phyloP scores from a whole-genome alignment of 179 eudicot species.

The Silene noctiflora region DNA sequence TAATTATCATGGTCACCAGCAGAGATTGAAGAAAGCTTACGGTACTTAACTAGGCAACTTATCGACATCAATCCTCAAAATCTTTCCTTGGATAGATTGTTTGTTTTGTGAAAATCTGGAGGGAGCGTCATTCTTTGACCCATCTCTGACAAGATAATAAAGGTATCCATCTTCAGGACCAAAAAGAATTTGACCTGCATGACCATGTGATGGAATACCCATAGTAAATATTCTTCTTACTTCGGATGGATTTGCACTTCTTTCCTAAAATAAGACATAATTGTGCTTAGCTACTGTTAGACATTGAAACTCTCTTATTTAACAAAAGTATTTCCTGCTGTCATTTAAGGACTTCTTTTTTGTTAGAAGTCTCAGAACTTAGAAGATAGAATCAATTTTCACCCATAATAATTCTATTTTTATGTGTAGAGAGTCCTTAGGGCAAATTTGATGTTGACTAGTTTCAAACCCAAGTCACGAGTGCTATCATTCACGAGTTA shows the following conservation, averaged over 20 bases:
- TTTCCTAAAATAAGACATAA: conserved; percentile 12
- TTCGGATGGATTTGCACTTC: conserved; percentile 20
- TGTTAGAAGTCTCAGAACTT: too few relatives aligned
- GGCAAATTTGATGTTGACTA: background rate
- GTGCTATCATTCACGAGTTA: background rate
- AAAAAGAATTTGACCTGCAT: conserved; percentile 29
- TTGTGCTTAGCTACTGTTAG: too few relatives aligned
- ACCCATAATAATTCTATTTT: background rate
- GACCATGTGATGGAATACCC: conserved; percentile 25
- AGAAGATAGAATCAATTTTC: background rate
- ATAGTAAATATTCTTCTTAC: conserved; percentile 30
- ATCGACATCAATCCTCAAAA: conserved; percentile 26
- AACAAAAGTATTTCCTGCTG: background rate
- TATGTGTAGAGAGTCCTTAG: background rate
- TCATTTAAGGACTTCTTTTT: background rate
- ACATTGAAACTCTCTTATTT: background rate
- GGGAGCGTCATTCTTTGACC: background rate
- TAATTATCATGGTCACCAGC: background rate
- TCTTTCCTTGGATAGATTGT: conserved; percentile 24
- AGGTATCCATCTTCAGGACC: conserved; percentile 28
- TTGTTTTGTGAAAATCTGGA: conserved; percentile 23
- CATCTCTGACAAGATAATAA: conserved; percentile 9
- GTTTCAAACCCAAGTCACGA: background rate
- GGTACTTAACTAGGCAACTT: conserved; percentile 20
- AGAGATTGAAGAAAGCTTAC: background rate